phyloP scores from a whole-genome alignment of 768 basidiomycete species.

The Tulasnella sp. region DNA sequence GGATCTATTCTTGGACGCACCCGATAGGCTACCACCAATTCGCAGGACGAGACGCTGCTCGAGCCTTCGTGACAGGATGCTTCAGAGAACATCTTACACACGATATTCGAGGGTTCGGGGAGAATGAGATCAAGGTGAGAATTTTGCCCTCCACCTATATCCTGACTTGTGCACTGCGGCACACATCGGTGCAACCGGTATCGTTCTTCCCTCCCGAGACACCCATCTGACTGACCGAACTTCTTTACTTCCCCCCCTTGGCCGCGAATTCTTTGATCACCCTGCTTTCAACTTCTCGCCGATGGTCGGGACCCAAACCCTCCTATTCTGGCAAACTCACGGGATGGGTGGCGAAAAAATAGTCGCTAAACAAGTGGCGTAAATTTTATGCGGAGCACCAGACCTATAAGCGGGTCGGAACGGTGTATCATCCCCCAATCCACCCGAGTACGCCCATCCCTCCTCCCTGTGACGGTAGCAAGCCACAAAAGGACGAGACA shows the following conservation, averaged over 20 bases:
- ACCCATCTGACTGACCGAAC: not conserved
- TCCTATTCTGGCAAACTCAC: not conserved
- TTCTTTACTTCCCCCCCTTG: not conserved
- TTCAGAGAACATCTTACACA: constrained; percentile 86
- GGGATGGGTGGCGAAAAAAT: too few relatives aligned
- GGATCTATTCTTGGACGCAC: not conserved
- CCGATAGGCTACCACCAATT: constrained; percentile 31
- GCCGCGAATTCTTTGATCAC: not conserved
- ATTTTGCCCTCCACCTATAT: not conserved
- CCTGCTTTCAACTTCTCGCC: too few relatives aligned
- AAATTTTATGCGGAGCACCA: constrained; percentile 77
- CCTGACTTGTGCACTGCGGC: not conserved
- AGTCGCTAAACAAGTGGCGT: constrained; percentile 70
- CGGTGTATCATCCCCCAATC: constrained; percentile 39
- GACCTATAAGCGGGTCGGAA: constrained; percentile 70
- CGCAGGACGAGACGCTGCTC: constrained; percentile 79
- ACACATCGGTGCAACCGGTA: not conserved
- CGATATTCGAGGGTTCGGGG: constrained; percentile 74
- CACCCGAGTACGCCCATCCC: constrained; percentile 20
- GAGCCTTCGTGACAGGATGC: constrained; percentile 90
- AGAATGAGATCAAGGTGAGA: constrained; percentile 61
- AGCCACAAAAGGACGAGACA: not conserved
- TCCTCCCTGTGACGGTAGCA: not conserved
- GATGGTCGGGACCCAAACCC: not conserved
- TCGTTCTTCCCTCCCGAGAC: not conserved